A percentile compares a stretch with the other conserved stretches of the same genome.
Conservation (phyloP, 2,329 filamentous ascomycete species). For the Harringtonia aguacate region DNA sequence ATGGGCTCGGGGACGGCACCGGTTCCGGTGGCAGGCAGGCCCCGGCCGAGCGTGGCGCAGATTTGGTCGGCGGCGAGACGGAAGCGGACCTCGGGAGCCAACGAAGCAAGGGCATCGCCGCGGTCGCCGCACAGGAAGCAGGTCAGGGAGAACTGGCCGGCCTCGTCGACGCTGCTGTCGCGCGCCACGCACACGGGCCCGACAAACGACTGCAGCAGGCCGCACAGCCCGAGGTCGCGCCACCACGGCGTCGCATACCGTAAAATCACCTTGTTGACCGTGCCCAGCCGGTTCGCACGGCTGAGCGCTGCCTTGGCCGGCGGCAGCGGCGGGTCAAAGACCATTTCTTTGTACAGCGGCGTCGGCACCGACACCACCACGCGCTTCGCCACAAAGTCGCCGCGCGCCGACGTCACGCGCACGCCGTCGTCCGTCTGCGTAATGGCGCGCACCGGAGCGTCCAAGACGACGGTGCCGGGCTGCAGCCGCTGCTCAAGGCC, state of each 20-base stretch:
- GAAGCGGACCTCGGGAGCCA: constrained; percentile 4
- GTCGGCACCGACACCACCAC: constrained; percentile 10
- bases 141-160: constrained; percentile 22
- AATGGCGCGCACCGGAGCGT: constrained; percentile 4
- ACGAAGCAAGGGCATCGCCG: constrained; percentile 21
- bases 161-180: constrained; percentile 9
- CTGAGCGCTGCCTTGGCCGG: constrained; percentile 14
- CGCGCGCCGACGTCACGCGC: background rate
- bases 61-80: background rate
- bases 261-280: constrained; percentile 40
- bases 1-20: background rate
- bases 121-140: constrained; percentile 28
- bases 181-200: constrained; percentile 4
- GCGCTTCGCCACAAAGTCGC: background rate
- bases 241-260: constrained; percentile 28
- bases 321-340: constrained; percentile 33
- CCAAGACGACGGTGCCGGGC: background rate
- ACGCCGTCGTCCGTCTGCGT: background rate
- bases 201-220: constrained; percentile 17
- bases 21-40: background rate
- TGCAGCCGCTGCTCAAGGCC: constrained; percentile 3
- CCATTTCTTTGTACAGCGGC: constrained; percentile 20
- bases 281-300: constrained; percentile 28
- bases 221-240: constrained; percentile 28
- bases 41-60: background rate